A percentile compares a stretch with the other conserved stretches of the same genome.
Evolutionary conservation across 306 rosid genomes (phyloP).

Genomic region (Vicia faba): DNA sequence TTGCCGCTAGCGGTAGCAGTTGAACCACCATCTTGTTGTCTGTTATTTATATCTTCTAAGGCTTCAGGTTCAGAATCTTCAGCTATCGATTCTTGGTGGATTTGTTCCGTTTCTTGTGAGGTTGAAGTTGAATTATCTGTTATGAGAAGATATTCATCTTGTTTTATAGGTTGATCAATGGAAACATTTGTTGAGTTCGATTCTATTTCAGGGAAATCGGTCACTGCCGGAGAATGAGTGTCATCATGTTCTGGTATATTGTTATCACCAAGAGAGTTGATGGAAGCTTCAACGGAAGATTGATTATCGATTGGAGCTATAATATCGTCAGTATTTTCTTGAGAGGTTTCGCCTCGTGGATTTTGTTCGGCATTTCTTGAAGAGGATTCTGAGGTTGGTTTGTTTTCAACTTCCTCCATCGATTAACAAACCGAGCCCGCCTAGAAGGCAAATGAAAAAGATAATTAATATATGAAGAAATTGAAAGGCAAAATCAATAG

Average conservation of each 20-base stretch:
- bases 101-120: conserved; percentile 33
- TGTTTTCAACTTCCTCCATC: conserved; percentile 61
- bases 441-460: conserved; percentile 34
- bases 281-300: conserved; percentile 35
- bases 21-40: conserved; percentile 35
- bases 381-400: conserved; percentile 43
- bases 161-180: conserved; percentile 38
- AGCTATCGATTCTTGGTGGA: conserved; percentile 24
- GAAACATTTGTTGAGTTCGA: conserved; percentile 36
- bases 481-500: too few relatives aligned
- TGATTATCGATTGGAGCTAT: conserved; percentile 28
- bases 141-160: conserved; percentile 41
- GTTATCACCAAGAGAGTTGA: conserved; percentile 31
- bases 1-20: conserved; percentile 30
- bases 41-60: conserved; percentile 14
- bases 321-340: conserved; percentile 20
- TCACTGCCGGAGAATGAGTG: conserved; percentile 28
- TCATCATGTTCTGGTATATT: conserved; percentile 42
- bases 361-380: conserved; percentile 29
- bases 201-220: conserved; percentile 24
- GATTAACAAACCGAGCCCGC: conserved; percentile 34
- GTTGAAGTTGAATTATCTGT: conserved; percentile 37
- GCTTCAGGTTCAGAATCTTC: conserved; percentile 30
- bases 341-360: conserved; percentile 28
- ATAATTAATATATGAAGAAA: conserved; percentile 19